These are phyloP conservation scores for Gryganskiella cystojenkinii DNA, from an alignment of 192 early-diverging fungal species.

Conservation along the genomic window DNA sequence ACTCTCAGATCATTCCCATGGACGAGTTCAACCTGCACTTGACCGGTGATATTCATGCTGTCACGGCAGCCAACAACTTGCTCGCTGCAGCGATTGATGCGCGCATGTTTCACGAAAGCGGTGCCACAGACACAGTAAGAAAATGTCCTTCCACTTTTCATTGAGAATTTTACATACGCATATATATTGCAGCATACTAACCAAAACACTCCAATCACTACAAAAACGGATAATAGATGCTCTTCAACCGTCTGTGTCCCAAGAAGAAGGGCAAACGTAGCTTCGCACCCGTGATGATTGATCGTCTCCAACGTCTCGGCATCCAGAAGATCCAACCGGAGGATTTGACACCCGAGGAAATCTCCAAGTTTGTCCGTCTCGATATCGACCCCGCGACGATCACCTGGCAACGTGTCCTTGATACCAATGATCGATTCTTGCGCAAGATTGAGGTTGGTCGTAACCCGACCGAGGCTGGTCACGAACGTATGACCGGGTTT, in stretches of 20 bases:
- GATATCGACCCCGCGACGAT: conserved; percentile 97
- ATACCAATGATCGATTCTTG: conserved; percentile 97
- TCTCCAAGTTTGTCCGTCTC: conserved; percentile 82
- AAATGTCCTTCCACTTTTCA: neutral
- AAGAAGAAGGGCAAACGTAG: conserved; percentile 84
- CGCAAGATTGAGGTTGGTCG: conserved; percentile 92
- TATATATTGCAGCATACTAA: too few species aligned
- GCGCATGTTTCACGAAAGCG: conserved; percentile 96
- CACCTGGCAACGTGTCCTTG: conserved; percentile 96
- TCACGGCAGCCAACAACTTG: conserved; percentile 97
- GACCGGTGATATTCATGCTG: conserved; percentile 99
- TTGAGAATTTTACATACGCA: conserved; percentile 28
- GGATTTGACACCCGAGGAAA: conserved; percentile 83
- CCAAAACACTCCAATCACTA: too few species aligned
- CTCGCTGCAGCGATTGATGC: conserved; percentile 97
- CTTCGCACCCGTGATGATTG: conserved; percentile 89
- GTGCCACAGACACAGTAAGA: conserved; percentile 67
- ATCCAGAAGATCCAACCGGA: conserved; percentile 85
- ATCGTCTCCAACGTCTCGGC: conserved; percentile 82
- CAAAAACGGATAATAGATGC: too few species aligned
- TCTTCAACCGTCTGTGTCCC: conserved; percentile 92
- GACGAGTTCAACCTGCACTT: conserved; percentile 99
- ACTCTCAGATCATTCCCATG: conserved; percentile 99
- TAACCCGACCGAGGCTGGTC: conserved; percentile 87
- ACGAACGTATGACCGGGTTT: conserved; percentile 90